A percentile compares a stretch with the other conserved stretches of the same genome.
Conservation (phyloP, 176 grass and related monocot genomes). For the Aegilops tauschii region DNA sequence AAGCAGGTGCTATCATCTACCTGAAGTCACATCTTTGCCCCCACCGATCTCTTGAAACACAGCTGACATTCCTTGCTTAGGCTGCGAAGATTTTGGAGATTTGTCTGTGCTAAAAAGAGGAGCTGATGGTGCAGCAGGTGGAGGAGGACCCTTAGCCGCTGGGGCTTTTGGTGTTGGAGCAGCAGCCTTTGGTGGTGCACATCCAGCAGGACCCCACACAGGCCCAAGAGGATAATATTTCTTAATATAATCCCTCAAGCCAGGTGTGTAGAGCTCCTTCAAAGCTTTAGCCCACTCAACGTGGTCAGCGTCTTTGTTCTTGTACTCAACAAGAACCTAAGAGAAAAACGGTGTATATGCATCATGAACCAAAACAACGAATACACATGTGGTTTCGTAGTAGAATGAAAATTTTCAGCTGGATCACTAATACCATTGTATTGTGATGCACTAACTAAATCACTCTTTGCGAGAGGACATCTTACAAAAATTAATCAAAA, state of each 20-base stretch:
- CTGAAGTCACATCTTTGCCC: conserved; percentile 72
- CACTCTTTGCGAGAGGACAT: neutral
- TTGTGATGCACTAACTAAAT: neutral
- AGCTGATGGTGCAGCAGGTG: conserved; percentile 61
- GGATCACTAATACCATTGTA: conserved; percentile 4
- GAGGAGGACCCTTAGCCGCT: conserved; percentile 42
- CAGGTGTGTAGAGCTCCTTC: conserved; percentile 86
- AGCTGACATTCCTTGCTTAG: conserved; percentile 89
- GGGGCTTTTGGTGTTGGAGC: conserved; percentile 60
- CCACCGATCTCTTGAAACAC: conserved; percentile 88
- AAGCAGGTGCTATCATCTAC: conserved; percentile 38
- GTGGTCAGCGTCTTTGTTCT: conserved; percentile 88
- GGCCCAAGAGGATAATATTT: conserved; percentile 82
- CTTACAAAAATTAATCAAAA: neutral
- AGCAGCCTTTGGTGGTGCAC: conserved; percentile 43
- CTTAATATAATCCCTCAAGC: conserved; percentile 92
- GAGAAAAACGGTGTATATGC: conserved; percentile 6
- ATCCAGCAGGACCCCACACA: conserved; percentile 60
- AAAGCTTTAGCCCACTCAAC: conserved; percentile 95
- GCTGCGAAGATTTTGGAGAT: conserved; percentile 46
- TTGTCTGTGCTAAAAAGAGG: conserved; percentile 64
- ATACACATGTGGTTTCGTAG: neutral
- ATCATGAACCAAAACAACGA: neutral
- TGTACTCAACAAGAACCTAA: conserved; percentile 94
- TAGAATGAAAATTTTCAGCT: neutral